Conservation (phyloP, 1,139 yeast genomes). For the Debaryomyces psychrophilus region DNA sequence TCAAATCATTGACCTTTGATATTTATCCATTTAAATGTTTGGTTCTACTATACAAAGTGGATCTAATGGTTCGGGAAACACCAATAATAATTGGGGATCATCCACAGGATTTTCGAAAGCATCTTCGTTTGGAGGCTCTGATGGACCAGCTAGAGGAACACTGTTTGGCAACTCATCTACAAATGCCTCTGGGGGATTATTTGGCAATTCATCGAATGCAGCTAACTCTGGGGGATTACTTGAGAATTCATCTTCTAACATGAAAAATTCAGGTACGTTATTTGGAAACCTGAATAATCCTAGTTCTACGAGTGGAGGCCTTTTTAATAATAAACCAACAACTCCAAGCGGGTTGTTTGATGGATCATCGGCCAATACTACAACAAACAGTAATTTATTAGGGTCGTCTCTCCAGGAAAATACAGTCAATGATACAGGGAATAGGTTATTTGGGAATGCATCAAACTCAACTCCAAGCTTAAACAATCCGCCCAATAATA, state of each 20-base stretch:
- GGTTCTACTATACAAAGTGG: constrained; percentile 7
- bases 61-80: constrained; percentile 9
- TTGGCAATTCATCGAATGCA: constrained; percentile 20
- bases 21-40: constrained; percentile 3
- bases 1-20: constrained; percentile 1
- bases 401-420: background rate
- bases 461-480: background rate
- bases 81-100: constrained; percentile 27
- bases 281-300: constrained; percentile 14
- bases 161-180: constrained; percentile 17
- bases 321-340: constrained; percentile 10
- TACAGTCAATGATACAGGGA: background rate
- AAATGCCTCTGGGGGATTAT: constrained; percentile 22
- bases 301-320: constrained; percentile 13
- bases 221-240: constrained; percentile 17
- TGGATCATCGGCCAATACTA: constrained; percentile 13
- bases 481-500: background rate
- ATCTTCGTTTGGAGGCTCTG: constrained; percentile 20
- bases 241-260: constrained; percentile 17
- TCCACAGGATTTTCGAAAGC: constrained; percentile 30
- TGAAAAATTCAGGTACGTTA: constrained; percentile 15
- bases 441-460: background rate
- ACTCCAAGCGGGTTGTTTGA: constrained; percentile 25
- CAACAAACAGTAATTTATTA: constrained; percentile 4
- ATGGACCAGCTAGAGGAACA: constrained; percentile 9